A percentile compares a stretch with the other conserved stretches of the same genome.
phyloP scores from a whole-genome alignment of 164 flowering plant species.

The Magnolia officinalis region DNA sequence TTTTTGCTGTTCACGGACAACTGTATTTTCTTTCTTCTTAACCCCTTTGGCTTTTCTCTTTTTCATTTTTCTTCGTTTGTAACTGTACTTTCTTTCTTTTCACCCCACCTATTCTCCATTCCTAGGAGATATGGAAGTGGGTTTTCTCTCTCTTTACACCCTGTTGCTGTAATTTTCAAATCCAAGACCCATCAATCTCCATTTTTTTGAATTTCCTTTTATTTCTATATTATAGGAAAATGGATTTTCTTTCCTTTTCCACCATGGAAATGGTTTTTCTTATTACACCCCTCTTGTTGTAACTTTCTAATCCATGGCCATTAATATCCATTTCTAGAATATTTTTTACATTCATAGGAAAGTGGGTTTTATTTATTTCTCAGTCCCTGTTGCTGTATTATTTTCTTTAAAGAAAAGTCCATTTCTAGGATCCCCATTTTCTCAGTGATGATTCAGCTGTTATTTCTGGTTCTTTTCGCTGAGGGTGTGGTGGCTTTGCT shows the following conservation, averaged over 20 bases:
- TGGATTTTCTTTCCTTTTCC: neutral
- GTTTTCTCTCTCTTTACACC: neutral
- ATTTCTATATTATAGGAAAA: neutral
- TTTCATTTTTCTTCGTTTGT: no score
- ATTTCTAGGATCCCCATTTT: neutral
- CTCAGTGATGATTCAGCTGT: constrained; percentile 63
- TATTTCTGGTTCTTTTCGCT: constrained; percentile 68
- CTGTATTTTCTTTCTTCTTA: neutral
- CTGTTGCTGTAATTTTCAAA: neutral
- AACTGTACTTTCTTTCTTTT: neutral
- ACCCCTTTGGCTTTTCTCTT: neutral
- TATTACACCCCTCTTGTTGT: neutral
- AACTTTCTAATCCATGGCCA: neutral
- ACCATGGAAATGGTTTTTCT: neutral
- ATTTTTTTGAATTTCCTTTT: neutral
- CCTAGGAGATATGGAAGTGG: neutral
- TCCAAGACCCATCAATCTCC: neutral
- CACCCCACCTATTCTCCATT: neutral
- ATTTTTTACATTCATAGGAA: neutral
- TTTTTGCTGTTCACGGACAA: neutral
- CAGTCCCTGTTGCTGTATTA: neutral
- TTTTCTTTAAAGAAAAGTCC: neutral
- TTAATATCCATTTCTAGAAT: neutral
- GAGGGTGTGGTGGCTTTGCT: constrained; percentile 76
- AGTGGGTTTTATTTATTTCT: neutral